phyloP scores from a whole-genome alignment of 106 monocot species.

The Amphibolis antarctica region DNA sequence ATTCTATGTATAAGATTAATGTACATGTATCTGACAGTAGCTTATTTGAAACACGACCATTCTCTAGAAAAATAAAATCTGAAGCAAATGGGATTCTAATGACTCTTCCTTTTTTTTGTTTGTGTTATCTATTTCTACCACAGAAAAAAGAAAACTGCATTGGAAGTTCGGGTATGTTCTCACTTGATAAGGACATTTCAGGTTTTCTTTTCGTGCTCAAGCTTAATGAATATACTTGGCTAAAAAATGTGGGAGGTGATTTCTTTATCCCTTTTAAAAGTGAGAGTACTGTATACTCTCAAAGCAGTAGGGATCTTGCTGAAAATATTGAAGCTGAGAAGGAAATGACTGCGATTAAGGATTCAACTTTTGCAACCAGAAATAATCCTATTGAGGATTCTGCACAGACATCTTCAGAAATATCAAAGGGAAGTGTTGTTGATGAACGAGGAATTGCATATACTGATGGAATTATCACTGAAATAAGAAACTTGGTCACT shows the following conservation, averaged over 20 bases:
- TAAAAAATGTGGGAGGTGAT: slow-evolving; percentile 70
- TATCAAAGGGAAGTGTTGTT: slow-evolving; percentile 8
- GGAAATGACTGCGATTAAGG: neutral
- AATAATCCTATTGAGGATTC: neutral
- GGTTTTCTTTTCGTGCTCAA: slow-evolving; percentile 83
- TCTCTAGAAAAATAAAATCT: no score
- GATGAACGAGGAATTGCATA: slow-evolving; percentile 17
- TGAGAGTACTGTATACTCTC: slow-evolving; percentile 18
- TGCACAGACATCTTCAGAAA: neutral
- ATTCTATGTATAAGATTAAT: no score
- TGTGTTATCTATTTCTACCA: slow-evolving; percentile 15
- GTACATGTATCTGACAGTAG: no score
- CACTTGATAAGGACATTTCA: slow-evolving; percentile 37
- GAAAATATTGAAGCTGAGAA: slow-evolving; percentile 3
- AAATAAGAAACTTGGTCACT: slow-evolving; percentile 71
- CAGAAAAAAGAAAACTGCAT: slow-evolving; percentile 57
- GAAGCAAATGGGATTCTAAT: neutral
- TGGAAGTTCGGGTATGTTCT: slow-evolving; percentile 60
- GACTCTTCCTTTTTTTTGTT: slow-evolving; percentile 11
- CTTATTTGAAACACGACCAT: no score
- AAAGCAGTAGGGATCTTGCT: slow-evolving; percentile 15
- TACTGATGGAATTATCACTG: slow-evolving; percentile 60
- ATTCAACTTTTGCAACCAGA: neutral
- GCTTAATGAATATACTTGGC: slow-evolving; percentile 68
- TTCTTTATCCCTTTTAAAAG: slow-evolving; percentile 66